Percentiles rank a stretch among this genome's conserved stretches.
phyloP scores from a whole-genome alignment of 352 stramenopile species.

The Phytophthora boehmeriae region DNA sequence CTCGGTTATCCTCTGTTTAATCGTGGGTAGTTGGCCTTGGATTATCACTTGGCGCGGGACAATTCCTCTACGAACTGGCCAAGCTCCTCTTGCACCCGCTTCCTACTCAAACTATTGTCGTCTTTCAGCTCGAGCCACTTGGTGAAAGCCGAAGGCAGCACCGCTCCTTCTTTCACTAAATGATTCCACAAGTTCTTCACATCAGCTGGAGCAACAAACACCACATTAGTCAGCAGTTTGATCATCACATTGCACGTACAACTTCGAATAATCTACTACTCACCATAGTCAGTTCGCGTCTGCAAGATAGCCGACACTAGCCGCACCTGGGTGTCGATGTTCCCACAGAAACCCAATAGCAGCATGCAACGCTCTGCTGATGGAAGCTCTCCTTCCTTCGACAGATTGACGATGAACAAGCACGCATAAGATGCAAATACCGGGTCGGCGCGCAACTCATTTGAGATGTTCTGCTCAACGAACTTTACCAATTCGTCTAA shows the following conservation, averaged over 20 bases:
- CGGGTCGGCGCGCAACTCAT: constrained; percentile 51
- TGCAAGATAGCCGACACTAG: constrained; percentile 76
- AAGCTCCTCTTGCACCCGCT: constrained; percentile 68
- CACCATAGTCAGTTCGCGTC: constrained; percentile 61
- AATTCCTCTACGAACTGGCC: constrained; percentile 78
- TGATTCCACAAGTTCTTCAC: constrained; percentile 73
- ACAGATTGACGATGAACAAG: constrained; percentile 65
- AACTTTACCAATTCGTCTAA: constrained; percentile 62
- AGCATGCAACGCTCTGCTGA: constrained; percentile 71
- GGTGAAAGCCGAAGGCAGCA: constrained; percentile 54
- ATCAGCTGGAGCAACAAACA: constrained; percentile 45
- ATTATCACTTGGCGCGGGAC: constrained; percentile 67
- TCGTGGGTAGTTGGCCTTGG: constrained; percentile 7
- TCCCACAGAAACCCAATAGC: constrained; percentile 72
- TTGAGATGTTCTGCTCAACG: constrained; percentile 59
- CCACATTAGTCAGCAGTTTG: constrained; percentile 13
- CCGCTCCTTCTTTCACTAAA: constrained; percentile 65
- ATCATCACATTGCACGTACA: not conserved
- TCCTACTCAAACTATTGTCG: constrained; percentile 77
- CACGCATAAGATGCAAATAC: constrained; percentile 71
- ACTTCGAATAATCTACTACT: constrained; percentile 8
- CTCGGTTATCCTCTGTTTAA: constrained; percentile 4
- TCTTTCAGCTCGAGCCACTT: constrained; percentile 81
- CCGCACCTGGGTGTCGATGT: constrained; percentile 61
- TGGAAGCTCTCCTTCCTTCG: constrained; percentile 58